Evolutionary conservation across 2,329 filamentous ascomycete genomes (phyloP), one percentile per base, ranked within the genome.

Genomic region (Trichoderma citrinoviride): DNA sequence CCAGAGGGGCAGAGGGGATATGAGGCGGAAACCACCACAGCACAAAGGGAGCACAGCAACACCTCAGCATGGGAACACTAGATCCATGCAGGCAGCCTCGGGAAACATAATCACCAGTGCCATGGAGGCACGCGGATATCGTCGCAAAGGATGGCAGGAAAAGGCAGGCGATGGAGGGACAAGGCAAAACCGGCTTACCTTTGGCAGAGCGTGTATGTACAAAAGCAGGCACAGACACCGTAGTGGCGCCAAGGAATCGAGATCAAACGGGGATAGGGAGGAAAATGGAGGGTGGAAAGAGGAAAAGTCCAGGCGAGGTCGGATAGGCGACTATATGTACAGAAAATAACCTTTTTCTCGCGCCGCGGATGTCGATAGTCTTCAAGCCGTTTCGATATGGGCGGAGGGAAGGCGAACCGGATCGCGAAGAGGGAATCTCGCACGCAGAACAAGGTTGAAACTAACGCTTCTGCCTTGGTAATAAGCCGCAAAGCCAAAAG

Each of bases 71-170:
- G 64, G 68, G 65, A 64, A 70, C 72, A 70, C 72, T 73, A 72
- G 72, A 70, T 71, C 72, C 72, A 73, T 73, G 72, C 72, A 69
- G 68, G 71, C 70, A 69, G 69, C 71, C 69, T 73, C 71, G 71
- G 71, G 68, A 67, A 67, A 68, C 69, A 69, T 69, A 60, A 54
- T 70, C 65, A 68, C 71, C 67, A 69, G 69, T 69, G 41, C 17
- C 68, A 72, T 69, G 70, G 71, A 72, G 65, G 68, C 62, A 68
- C 68, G 61, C 57, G 61, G 61, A 53, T 64, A 40, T 54, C 53
- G 64, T 68, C 62, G 62, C 47, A 61, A 67, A 62, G 67, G 61
- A 61, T 46, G 61, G 68, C 64, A 64, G 37, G 66, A 66, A 67
- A 71, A 67, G 66, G 67, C 69, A 72, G 67, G 68, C 66, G 68